Conservation (phyloP, 495 filamentous ascomycete species). For the Pyronema omphalodes region DNA sequence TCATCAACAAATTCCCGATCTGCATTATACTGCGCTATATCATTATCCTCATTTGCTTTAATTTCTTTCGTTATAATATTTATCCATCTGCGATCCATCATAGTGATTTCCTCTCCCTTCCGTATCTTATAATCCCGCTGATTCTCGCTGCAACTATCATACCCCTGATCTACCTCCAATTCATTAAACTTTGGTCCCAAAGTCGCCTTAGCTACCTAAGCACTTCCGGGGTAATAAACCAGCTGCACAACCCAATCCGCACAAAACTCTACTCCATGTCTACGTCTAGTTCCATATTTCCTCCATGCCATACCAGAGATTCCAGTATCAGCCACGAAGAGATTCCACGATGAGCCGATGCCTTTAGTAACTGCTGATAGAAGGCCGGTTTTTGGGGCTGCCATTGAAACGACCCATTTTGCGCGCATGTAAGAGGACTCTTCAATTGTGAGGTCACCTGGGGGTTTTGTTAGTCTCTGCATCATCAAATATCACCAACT, state of each 20-base stretch:
- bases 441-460: constrained; percentile 42
- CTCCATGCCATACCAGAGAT: constrained; percentile 66
- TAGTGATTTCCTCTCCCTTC: too few species aligned
- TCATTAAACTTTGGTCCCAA: neutral
- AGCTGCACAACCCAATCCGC: constrained; percentile 62
- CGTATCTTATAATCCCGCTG: neutral
- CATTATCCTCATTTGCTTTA: too few species aligned
- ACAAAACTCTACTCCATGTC: constrained; percentile 70
- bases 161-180: neutral
- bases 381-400: constrained; percentile 66
- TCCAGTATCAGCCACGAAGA: constrained; percentile 73
- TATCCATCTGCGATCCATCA: too few species aligned
- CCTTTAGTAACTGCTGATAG: constrained; percentile 47
- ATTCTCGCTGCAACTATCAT: neutral
- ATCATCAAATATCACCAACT: neutral
- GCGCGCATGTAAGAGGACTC: constrained; percentile 54
- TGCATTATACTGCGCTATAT: too few species aligned
- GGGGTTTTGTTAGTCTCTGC: constrained; percentile 4
- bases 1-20: too few species aligned
- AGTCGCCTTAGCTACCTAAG: too few species aligned
- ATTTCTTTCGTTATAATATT: too few species aligned
- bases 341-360: constrained; percentile 46
- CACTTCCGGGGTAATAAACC: constrained; percentile 26
- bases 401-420: constrained; percentile 61
- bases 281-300: constrained; percentile 60